phyloP scores from a whole-genome alignment of 768 basidiomycete genomes.

The Boletus huronensis region DNA sequence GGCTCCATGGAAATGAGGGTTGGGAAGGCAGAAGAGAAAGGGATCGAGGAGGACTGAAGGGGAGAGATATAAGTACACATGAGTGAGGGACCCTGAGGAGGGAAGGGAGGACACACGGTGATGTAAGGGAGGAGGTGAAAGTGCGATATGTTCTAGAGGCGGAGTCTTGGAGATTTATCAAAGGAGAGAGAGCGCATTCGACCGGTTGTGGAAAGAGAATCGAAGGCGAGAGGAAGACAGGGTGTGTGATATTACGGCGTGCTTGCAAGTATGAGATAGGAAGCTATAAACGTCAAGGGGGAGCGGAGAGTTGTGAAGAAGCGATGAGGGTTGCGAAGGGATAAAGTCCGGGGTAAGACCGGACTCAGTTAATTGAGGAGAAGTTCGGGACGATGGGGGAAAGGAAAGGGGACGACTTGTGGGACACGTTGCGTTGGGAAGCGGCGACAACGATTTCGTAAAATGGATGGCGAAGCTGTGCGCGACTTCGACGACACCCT shows the following conservation, averaged over 20 bases:
- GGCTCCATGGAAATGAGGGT: conserved; percentile 24
- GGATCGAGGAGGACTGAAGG: conserved; percentile 15
- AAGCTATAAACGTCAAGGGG: conserved; percentile 24
- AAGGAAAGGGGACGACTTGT: conserved; percentile 15
- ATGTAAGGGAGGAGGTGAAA: conserved; percentile 13
- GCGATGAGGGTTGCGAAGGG: conserved; percentile 12
- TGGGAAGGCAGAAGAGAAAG: conserved; percentile 12
- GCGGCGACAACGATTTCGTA: conserved; percentile 24
- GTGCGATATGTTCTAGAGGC: conserved; percentile 20
- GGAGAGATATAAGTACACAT: conserved; percentile 32
- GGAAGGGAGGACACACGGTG: conserved; percentile 19
- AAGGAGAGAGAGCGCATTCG: conserved; percentile 6
- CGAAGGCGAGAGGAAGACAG: conserved; percentile 18
- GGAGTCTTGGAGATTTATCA: conserved; percentile 21
- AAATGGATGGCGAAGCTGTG: conserved; percentile 23
- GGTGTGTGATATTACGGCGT: conserved; percentile 27
- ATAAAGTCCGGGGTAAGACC: conserved; percentile 32
- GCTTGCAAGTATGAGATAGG: conserved; percentile 23
- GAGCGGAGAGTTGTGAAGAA: conserved; percentile 17
- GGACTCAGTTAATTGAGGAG: conserved; percentile 24
- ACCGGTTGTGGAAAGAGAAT: conserved; percentile 23
- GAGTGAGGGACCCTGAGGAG: conserved; percentile 12
- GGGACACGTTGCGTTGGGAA: conserved; percentile 21
- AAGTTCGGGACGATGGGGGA: conserved; percentile 12
- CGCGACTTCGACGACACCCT: conserved; percentile 15